A percentile compares a stretch with the other conserved stretches of the same genome.
Evolutionary conservation across 768 basidiomycete genomes (phyloP).

Genomic region (Leccinum barrowsii): DNA sequence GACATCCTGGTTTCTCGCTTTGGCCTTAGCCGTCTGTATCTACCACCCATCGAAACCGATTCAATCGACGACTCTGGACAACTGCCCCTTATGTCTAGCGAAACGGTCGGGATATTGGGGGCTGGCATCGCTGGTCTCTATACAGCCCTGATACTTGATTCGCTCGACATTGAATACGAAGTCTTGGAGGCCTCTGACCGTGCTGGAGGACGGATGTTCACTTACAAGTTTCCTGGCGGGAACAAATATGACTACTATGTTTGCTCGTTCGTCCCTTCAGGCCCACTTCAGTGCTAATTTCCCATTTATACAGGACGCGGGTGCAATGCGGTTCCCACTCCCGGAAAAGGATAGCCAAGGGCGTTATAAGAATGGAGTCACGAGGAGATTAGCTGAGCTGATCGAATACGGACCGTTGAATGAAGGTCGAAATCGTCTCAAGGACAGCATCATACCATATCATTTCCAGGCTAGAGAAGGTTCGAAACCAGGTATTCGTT

Average conservation of each 20-base stretch:
- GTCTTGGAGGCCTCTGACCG: slow-evolving; percentile 42
- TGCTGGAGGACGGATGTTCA: slow-evolving; percentile 44
- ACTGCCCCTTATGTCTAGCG: not conserved
- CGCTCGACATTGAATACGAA: slow-evolving; percentile 38
- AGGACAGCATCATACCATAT: slow-evolving; percentile 23
- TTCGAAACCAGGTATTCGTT: slow-evolving; percentile 3
- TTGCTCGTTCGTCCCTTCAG: not conserved
- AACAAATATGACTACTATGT: slow-evolving; percentile 37
- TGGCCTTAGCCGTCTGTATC: too few species aligned
- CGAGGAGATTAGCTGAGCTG: slow-evolving; percentile 32
- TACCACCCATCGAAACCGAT: not conserved
- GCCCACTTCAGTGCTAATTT: not conserved
- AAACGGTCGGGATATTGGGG: slow-evolving; percentile 21
- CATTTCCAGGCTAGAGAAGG: slow-evolving; percentile 11
- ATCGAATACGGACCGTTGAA: slow-evolving; percentile 28
- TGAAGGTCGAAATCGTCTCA: slow-evolving; percentile 10
- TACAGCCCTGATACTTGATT: not conserved
- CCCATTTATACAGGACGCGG: slow-evolving; percentile 28
- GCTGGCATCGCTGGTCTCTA: slow-evolving; percentile 15
- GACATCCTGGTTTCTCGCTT: too few species aligned
- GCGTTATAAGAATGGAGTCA: slow-evolving; percentile 21
- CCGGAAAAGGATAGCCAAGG: slow-evolving; percentile 15
- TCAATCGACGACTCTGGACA: not conserved
- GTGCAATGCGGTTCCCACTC: slow-evolving; percentile 38
- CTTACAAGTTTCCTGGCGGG: slow-evolving; percentile 36